phyloP scores from a whole-genome alignment of 2,329 filamentous ascomycete genomes.

The Nothophoma quercina region DNA sequence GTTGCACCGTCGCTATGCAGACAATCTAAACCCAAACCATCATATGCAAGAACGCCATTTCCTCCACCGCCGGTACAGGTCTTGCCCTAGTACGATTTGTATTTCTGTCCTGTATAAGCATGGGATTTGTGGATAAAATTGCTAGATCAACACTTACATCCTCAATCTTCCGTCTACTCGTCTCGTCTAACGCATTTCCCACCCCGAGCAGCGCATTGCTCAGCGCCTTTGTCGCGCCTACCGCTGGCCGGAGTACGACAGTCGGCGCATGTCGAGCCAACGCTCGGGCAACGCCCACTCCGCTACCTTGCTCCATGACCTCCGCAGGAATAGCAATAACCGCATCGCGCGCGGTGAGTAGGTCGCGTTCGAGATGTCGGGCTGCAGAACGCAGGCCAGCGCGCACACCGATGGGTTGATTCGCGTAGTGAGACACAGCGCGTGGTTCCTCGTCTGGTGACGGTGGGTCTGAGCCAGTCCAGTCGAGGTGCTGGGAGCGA shows the following conservation, averaged over 20 bases:
- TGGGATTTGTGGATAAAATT: no score
- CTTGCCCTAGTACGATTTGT: conserved; percentile 36
- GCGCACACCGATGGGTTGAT: conserved; percentile 88
- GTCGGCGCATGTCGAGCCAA: conserved; percentile 87
- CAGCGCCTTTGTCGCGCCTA: conserved; percentile 87
- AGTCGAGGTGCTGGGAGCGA: conserved; percentile 45
- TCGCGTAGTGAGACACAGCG: conserved; percentile 88
- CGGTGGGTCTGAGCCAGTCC: conserved; percentile 65
- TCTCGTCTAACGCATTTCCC: conserved; percentile 87
- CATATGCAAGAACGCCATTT: background rate
- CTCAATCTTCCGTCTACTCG: conserved; percentile 80
- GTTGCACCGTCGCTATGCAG: conserved; percentile 28
- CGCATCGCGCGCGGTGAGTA: conserved; percentile 86
- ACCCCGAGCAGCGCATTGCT: conserved; percentile 90
- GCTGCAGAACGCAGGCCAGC: conserved; percentile 87
- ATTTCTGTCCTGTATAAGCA: conserved; percentile 32
- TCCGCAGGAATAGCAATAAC: conserved; percentile 95
- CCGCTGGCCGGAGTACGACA: conserved; percentile 86
- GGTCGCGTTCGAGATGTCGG: conserved; percentile 80
- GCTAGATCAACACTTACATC: conserved; percentile 92
- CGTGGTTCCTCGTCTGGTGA: conserved; percentile 74
- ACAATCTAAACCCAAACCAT: conserved; percentile 11
- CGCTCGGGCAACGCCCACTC: conserved; percentile 79
- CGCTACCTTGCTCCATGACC: conserved; percentile 83
- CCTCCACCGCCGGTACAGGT: background rate